Percentiles rank a stretch among this genome's conserved stretches.
Conservation (phyloP, 306 rosid genomes). For the Rosa chinensis region DNA sequence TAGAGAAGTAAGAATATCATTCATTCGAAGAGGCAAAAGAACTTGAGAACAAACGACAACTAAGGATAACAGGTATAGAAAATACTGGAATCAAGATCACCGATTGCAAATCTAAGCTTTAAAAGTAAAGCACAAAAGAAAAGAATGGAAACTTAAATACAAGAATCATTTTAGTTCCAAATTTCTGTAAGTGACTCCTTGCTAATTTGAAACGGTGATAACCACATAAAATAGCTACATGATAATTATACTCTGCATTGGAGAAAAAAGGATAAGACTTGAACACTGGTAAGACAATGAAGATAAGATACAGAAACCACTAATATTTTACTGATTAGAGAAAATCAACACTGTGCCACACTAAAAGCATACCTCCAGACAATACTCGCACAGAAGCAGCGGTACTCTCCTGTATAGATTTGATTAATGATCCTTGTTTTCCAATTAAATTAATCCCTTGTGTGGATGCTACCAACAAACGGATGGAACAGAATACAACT, state of each 20-base stretch:
- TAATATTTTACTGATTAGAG: background rate
- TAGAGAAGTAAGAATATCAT: background rate
- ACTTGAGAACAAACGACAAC: background rate
- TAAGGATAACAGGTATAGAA: background rate
- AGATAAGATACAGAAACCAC: background rate
- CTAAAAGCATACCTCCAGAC: constrained; percentile 65
- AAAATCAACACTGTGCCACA: background rate
- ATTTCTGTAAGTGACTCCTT: background rate
- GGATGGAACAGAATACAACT: constrained; percentile 61
- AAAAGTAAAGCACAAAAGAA: background rate
- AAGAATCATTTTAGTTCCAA: background rate
- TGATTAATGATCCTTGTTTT: constrained; percentile 90
- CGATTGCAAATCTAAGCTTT: background rate
- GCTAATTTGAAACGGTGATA: background rate
- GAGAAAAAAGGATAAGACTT: background rate
- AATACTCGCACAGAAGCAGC: constrained; percentile 75
- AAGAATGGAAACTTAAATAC: background rate
- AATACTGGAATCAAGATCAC: background rate
- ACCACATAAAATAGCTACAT: background rate
- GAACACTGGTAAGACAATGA: background rate
- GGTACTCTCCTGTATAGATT: constrained; percentile 85
- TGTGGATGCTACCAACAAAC: constrained; percentile 87
- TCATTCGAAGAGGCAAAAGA: background rate
- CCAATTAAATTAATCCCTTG: constrained; percentile 96
- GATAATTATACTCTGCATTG: background rate